Base-by-base conservation (phyloP, 176 grass and related monocot genomes). In the Tillandsia fasciculata region DNA sequence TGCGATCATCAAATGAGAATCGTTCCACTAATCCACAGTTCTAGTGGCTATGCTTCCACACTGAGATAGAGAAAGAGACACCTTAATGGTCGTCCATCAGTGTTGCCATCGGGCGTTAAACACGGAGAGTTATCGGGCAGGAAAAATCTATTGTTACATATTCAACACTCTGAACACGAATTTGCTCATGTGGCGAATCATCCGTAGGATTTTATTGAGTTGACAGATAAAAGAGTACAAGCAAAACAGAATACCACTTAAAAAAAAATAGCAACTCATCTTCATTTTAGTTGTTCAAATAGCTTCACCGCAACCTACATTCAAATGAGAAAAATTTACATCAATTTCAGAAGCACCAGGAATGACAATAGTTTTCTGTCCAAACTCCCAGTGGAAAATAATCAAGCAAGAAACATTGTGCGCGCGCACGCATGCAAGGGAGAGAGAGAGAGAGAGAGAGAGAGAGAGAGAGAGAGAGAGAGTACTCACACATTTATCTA, bases 261-360 rank as follows among this genome's bases (percentile, higher is more conserved):
- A 26, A 48, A 70, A 66, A 66, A 75, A 74, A 73, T 57, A 63
- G 47, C 29, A 73, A 72, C 17, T 72, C 78, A 70, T 73, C 68
- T 42, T 89, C 84, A 96, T 79, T 96, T 96, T 77, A 96, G 67
- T 33, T 61, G 27, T 57, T 74, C 53, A 83, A 96, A 96, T 22
- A 96, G 81, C 79, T 96, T 96, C 80, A 87, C 84, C 47, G 91
- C 79, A 72, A 96, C 91, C 87, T 96, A 84, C 29, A 82, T 15
- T 42, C 53, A 68, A 17, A 56, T 68, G 6, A 74, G 67, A 74
- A 8, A 50, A 59, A 48, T 18, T 48, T 33, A 70, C 50, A 53
- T 58, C 54, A 75, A 51, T 27, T 51, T 18, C 4, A 42, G 56
- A 61, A 61, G 17, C 56, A 15, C 22, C 8, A 23, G 56, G 56